Base-by-base conservation (phyloP, 257 asterid species). In the Verbascum thapsus region DNA sequence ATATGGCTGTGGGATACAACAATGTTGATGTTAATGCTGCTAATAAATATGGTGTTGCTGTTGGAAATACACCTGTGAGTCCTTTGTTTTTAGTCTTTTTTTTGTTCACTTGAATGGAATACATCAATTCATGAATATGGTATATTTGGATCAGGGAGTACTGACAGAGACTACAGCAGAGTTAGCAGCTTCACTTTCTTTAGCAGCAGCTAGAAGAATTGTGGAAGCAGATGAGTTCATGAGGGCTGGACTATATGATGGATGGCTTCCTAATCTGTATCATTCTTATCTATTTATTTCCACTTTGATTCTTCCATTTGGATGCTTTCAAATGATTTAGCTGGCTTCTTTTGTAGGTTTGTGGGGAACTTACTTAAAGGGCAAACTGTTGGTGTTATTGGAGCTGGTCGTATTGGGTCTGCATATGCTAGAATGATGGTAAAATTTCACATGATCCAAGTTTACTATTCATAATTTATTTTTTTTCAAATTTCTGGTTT, bases 401-500 rank as follows among this genome's bases (percentile, higher is more conserved):
- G 98, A 71, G 97, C 98, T 0, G 98, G 98, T 72, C 96, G 97
- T 3, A 91, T 91, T 61, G 97, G 97, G 30, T 91, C 98, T 60
- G 97, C 98, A 23, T 91, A 91, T 72, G 98, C 98, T 61, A 86
- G 98, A 87, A 91, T 89, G 97, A 91, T 91, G 98, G 97, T 86
- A 82, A 26, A 26, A 59, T 58, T 57, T 55, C 20, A 12, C 12
- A 26, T 26, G 32, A 1, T 26, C 3, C 3, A 26, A 1, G 3
- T 26, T 26, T 26, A n/a, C 32, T 26, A 26, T 26, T 26, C 5
- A 26, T 5, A 26, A 26, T 26, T 26, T 26, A 26, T 5, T 1
- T 1, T 1, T 26, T 26, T 2, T 2, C 32, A 26, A 26, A 1
- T 26, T 26, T 26, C 32, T 26, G 2, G 32, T 1, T 26, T 26